Conservation (phyloP, 305 asterid genomes). For the Coffea humblotiana region DNA sequence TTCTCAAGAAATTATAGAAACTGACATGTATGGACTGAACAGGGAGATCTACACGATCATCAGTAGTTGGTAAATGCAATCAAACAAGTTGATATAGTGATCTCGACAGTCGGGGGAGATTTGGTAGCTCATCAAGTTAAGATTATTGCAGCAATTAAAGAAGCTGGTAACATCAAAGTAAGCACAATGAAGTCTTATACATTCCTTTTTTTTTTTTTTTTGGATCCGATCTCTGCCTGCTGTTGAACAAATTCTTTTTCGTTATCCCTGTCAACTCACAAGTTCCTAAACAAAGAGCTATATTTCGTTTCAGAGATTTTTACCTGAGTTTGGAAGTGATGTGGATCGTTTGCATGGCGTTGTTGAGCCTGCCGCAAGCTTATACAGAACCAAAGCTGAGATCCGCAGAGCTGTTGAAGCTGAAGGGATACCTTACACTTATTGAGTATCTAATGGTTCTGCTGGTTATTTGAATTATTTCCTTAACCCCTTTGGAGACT, state of each 20-base stretch:
- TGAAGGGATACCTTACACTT: slow-evolving; percentile 51
- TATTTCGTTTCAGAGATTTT: slow-evolving; percentile 42
- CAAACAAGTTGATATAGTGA: slow-evolving; percentile 61
- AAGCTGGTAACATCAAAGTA: too few species aligned
- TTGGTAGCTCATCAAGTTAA: slow-evolving; percentile 46
- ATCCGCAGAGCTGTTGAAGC: slow-evolving; percentile 56
- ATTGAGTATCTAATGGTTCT: slow-evolving; percentile 45
- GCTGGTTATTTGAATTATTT: slow-evolving; percentile 27
- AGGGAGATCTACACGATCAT: slow-evolving; percentile 56
- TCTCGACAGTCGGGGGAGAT: slow-evolving; percentile 47
- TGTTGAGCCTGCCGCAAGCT: neutral
- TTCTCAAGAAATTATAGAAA: too few species aligned
- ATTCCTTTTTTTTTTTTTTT: too few species aligned
- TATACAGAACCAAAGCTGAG: slow-evolving; percentile 36
- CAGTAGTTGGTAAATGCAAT: slow-evolving; percentile 49
- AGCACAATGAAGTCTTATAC: too few species aligned
- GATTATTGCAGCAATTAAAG: slow-evolving; percentile 18
- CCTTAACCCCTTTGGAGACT: slow-evolving; percentile 38
- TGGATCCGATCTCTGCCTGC: too few species aligned
- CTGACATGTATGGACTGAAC: neutral
- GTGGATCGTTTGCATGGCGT: slow-evolving; percentile 57
- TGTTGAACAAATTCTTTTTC: too few species aligned
- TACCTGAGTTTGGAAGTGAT: slow-evolving; percentile 61
- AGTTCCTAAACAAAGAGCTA: neutral
- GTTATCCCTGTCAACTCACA: too few species aligned